Base-by-base conservation (phyloP, 352 stramenopile species). In the Pythium oligandrum region DNA sequence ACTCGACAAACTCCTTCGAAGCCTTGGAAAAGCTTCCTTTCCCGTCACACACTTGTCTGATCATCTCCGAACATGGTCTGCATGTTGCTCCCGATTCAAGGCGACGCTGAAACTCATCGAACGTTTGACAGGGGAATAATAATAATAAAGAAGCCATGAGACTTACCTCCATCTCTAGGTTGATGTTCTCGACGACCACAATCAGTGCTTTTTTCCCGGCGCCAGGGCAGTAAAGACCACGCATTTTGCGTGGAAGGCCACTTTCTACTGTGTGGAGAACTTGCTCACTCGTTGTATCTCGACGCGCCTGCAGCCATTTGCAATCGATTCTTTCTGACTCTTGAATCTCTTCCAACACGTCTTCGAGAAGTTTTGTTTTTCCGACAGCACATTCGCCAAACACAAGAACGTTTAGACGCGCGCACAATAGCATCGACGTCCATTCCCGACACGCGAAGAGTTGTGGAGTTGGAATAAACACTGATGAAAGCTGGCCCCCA, bases 1-100 rank as follows among this genome's bases (percentile, higher is more conserved):
- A 84, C 51, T 86, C 71, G 8, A 75, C 73, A 50, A 72, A 88
- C 46, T 80, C 71, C 40, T 83, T 83, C 3, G 74, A 71, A 3
- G 70, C 34, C 33, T 68, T 68, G 32, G 81, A 51, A 32, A 86
- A 88, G 35, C 68, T 79, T 6, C 75, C 77, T 44, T 66, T 78
- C 0, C 57, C 64, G 49, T 90, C 80, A 12, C 66, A 70, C 2
- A 90, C 53, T 59, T 90, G 80, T 9, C 77, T 71, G 44, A 90
- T 71, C 66, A 86, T 79, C 26, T 78, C 75, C 2, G 53, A 69
- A 50, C 73, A 83, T 1, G 63, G 52, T 8, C 66, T 40, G 42
- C 46, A 42, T 10, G 38, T 37, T 17, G 33, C 34, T 58, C 0
- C n/a, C 47, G 35, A 63, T 40, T 42, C 62, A 64, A 53, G n/a